Base-by-base conservation (phyloP, 441 rosid species). In the Adansonia madagascariensis region DNA sequence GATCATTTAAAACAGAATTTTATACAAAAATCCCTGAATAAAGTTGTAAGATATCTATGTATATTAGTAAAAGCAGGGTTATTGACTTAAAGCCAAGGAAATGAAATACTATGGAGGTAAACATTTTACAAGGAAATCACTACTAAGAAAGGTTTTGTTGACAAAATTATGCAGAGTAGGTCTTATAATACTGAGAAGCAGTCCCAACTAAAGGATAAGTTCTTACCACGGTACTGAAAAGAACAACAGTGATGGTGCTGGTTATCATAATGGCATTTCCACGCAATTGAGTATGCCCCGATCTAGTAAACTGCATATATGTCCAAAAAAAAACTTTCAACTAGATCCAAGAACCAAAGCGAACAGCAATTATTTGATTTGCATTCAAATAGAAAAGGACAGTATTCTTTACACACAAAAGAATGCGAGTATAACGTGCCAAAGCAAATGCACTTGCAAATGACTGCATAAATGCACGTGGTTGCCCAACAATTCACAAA, bases 161-260 rank as follows among this genome's bases (percentile, higher is more conserved):
- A 18, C 53, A 64, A 64, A 64, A 66, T 43, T 43, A 41, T 43
- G 71, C 52, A 17, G 31, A 66, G 52, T 17, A 43, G 24, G 44
- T 41, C 50, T 17, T 24, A 14, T 49, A 24, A 8, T 70, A 50
- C 12, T 49, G 14, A 70, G 20, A 69, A 49, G 49, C 60, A 70
- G 44, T 64, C 15, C 18, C 6, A 46, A 3, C 55, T 14, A 41
- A 50, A 60, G 39, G 60, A 24, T 15, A 8, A 70, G 22, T 74
- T 11, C 86, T 80, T 85, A 89, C 95, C 92, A 86, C 83, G 0
- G 91, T 91, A 82, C 71, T 67, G 35, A 67, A 63, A 63, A 63
- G 47, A 64, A 64, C 69, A 39, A 64, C 47, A 31, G 67, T 14
- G 14, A 39, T 64, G 69, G 69, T 39, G 22, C 69, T 64, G 22